Evolutionary conservation across 768 basidiomycete species (phyloP), one percentile per base, ranked within the genome.

Genomic region (Collybia mongolica): DNA sequence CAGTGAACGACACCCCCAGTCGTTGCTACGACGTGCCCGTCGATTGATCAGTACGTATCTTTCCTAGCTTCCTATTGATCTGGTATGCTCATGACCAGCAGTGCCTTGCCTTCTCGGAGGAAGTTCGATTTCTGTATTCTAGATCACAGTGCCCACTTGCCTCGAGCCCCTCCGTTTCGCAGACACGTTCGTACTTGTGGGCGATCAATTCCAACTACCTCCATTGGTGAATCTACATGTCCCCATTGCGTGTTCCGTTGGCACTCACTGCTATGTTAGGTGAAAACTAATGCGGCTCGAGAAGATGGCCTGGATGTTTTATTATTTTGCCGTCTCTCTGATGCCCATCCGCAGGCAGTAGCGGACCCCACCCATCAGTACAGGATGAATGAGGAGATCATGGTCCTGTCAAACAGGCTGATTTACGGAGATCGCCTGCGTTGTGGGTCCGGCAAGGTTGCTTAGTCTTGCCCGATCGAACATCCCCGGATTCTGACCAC

Each of bases 121-220:
- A 83, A 71, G 19, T 98, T 98, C 60, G 94, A 98, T 64, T 93
- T 91, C 60, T 98, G 97, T 69, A 97, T 99, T 49, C 88, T 99
- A 15, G 97, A 98, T 55, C 97, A 0, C 68, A 98, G 3, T 98
- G 1, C 96, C 96, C 0, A 95, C 94, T 0, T 98, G 93, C 59
- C 74, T 98, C 1, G 96, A 96, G 4, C 97, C 96, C 0, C 72
- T 98, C 3, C 83, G 94, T 0, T 91, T 87, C 59, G 93, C 96
- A 1, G 80, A 93, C 44, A 91, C 78, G 36, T 99, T 98, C 56
- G 81, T 98, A 3, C 84, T 99, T 12, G 96, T 98, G n/a, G 97
- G 96, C 6, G 96, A 98, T 63, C 97, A 99, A 68, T 92, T 88
- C 71, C 97, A 99, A 60, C 82, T 99, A 1, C 96, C 96, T 6